Conservation (phyloP, 305 asterid genomes). For the Solanum hybrid region DNA sequence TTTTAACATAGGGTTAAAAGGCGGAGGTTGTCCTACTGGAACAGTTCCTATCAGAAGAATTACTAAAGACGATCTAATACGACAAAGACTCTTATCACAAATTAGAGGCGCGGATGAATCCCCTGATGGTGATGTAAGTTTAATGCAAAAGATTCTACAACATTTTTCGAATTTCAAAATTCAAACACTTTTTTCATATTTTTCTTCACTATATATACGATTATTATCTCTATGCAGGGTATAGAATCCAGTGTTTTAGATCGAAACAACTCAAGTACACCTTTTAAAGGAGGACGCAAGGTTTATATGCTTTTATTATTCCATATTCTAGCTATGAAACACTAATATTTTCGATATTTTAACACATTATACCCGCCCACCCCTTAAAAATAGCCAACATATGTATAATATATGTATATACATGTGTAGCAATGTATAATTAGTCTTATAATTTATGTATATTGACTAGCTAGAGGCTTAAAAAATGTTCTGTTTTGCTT, state of each 20-base stretch:
- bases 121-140: not conserved
- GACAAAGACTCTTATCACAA: not conserved
- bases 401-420: not conserved
- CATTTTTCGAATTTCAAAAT: not conserved
- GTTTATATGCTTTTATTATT: not conserved
- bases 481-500: not conserved
- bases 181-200: not conserved
- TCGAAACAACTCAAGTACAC: not conserved
- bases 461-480: not conserved
- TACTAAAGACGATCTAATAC: not conserved
- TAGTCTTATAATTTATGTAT: not conserved
- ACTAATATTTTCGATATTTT: not conserved
- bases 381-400: not conserved
- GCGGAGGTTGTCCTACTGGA: not conserved
- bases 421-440: not conserved
- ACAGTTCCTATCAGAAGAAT: not conserved
- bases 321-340: not conserved
- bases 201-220: not conserved
- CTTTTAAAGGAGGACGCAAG: not conserved
- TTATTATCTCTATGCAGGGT: not conserved
- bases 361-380: not conserved
- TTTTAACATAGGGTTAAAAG: not conserved
- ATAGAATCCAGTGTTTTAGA: not conserved
- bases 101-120: not conserved
- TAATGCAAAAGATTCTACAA: not conserved